Conservation (phyloP, 1,139 yeast species). For the Eremothecium coryli region DNA sequence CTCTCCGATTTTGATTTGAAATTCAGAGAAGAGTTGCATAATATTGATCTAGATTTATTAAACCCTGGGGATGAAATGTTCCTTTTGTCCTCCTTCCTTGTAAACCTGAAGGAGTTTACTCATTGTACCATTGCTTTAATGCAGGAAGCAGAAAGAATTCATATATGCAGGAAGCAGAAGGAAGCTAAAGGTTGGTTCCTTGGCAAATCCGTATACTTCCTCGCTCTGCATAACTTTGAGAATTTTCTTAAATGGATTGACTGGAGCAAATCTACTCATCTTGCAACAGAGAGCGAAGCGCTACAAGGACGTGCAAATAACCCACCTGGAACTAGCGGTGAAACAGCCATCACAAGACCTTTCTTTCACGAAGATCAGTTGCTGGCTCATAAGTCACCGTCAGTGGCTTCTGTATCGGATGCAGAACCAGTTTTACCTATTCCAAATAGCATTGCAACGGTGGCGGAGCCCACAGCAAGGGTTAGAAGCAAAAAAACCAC, state of each 20-base stretch:
- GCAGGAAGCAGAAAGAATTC: slow-evolving; percentile 29
- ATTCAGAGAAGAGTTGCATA: slow-evolving; percentile 29
- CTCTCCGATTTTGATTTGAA: slow-evolving; percentile 31
- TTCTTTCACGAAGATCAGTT: slow-evolving; percentile 24
- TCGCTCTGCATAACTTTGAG: slow-evolving; percentile 31
- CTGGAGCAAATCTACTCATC: slow-evolving; percentile 15
- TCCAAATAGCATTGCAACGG: neutral
- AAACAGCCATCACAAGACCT: slow-evolving; percentile 20
- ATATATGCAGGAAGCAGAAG: slow-evolving; percentile 28
- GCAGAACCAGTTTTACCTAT: slow-evolving; percentile 1
- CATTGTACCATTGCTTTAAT: slow-evolving; percentile 30
- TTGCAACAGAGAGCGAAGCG: slow-evolving; percentile 31
- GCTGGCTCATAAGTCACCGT: slow-evolving; percentile 19
- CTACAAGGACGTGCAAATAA: slow-evolving; percentile 27
- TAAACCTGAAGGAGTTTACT: slow-evolving; percentile 38
- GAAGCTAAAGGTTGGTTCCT: slow-evolving; percentile 32
- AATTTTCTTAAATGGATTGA: slow-evolving; percentile 33
- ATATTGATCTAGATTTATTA: slow-evolving; percentile 26
- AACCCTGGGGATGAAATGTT: slow-evolving; percentile 43
- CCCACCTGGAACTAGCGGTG: slow-evolving; percentile 12
- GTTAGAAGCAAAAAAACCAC: slow-evolving; percentile 1
- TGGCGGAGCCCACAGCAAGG: neutral
- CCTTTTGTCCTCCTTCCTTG: slow-evolving; percentile 38
- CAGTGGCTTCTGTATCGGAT: slow-evolving; percentile 3
- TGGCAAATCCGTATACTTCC: slow-evolving; percentile 37